These are phyloP conservation scores for Vaccinium darrowii DNA, from an alignment of 148 eudicot species.

Conservation along the genomic window DNA sequence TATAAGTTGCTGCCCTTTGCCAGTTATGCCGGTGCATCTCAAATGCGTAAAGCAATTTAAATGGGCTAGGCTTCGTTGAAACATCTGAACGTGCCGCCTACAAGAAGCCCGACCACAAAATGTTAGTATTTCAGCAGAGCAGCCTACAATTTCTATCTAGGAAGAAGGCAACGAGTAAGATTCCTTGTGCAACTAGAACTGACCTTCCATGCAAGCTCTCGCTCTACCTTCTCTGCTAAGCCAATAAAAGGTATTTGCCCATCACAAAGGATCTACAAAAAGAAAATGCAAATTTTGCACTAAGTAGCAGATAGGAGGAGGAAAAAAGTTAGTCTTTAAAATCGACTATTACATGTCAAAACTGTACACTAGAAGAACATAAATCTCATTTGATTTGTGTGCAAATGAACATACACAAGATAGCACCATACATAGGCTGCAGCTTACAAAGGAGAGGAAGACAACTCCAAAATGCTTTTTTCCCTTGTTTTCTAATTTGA, in stretches of 20 bases:
- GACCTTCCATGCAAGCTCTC: conserved; percentile 94
- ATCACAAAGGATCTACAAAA: conserved; percentile 77
- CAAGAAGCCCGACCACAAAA: conserved; percentile 19
- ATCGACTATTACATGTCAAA: neutral
- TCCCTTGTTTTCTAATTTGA: neutral
- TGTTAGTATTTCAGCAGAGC: neutral
- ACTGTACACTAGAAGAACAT: neutral
- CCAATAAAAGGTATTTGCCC: conserved; percentile 87
- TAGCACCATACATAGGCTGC: neutral
- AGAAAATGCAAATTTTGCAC: neutral
- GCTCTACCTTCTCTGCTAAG: conserved; percentile 81
- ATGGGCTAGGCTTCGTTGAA: conserved; percentile 71
- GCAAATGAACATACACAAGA: conserved; percentile 7
- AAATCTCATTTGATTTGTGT: neutral
- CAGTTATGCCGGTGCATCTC: conserved; percentile 97
- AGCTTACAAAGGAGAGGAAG: neutral
- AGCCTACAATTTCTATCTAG: neutral
- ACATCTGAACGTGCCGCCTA: conserved; percentile 90
- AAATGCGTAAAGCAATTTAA: conserved; percentile 81
- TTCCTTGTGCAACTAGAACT: conserved; percentile 9
- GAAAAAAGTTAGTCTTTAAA: neutral
- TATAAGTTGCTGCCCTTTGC: conserved; percentile 88
- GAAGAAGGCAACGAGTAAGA: neutral
- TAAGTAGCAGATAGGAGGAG: neutral
- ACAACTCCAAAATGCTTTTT: neutral